A percentile compares a stretch with the other conserved stretches of the same genome.
phyloP scores from a whole-genome alignment of 306 rosid genomes.

The Benincasa hispida region DNA sequence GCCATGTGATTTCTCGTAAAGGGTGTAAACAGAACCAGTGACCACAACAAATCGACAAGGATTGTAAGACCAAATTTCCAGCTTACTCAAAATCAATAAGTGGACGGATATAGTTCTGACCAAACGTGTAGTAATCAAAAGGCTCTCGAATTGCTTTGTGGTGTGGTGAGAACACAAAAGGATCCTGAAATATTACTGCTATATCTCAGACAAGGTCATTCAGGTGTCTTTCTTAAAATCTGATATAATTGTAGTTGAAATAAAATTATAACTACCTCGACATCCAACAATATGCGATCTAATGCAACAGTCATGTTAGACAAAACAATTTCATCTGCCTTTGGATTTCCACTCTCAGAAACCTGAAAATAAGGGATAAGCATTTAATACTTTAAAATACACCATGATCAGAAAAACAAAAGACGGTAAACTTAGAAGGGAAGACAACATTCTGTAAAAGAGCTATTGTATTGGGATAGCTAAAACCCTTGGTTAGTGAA shows the following conservation, averaged over 20 bases:
- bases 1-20: neutral
- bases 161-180: slow-evolving; percentile 68
- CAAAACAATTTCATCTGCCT: slow-evolving; percentile 58
- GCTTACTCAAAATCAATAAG: slow-evolving; percentile 77
- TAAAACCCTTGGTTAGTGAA: neutral
- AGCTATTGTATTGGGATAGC: neutral
- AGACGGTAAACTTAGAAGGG: neutral
- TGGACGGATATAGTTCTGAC: slow-evolving; percentile 91
- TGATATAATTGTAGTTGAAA: neutral
- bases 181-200: slow-evolving; percentile 59
- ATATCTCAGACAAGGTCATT: slow-evolving; percentile 13
- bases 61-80: slow-evolving; percentile 13
- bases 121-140: slow-evolving; percentile 86
- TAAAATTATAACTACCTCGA: slow-evolving; percentile 42
- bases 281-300: slow-evolving; percentile 78
- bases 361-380: slow-evolving; percentile 36
- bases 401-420: neutral
- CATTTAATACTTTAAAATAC: neutral
- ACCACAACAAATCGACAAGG: slow-evolving; percentile 8
- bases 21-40: neutral
- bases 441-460: neutral
- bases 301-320: slow-evolving; percentile 66
- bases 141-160: slow-evolving; percentile 94
- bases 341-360: slow-evolving; percentile 62
- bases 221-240: slow-evolving; percentile 11